Evolutionary conservation across 345 rosid species (phyloP).

Genomic region (Eucalyptus erythrocorys): DNA sequence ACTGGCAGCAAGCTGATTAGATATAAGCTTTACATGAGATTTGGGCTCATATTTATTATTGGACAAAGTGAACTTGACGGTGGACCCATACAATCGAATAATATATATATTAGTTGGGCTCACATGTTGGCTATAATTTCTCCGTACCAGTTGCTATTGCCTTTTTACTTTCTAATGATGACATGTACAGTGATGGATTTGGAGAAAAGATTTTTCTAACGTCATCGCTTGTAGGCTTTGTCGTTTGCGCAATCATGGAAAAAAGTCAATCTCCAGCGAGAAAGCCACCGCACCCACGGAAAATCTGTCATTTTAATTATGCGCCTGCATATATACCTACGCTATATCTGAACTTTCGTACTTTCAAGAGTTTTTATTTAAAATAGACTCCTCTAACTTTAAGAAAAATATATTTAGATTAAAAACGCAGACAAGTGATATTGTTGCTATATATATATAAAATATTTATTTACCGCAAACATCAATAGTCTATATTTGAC

Average conservation of each 20-base stretch:
- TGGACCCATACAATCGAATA: not conserved
- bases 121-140: not conserved
- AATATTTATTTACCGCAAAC: too few relatives aligned
- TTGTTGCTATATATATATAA: too few relatives aligned
- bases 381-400: not conserved
- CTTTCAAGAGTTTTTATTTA: too few relatives aligned
- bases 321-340: not conserved
- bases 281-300: not conserved
- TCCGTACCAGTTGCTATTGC: not conserved
- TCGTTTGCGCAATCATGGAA: not conserved
- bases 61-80: too few relatives aligned
- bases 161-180: not conserved
- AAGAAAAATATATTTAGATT: too few relatives aligned
- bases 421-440: too few relatives aligned
- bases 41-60: too few relatives aligned
- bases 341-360: not conserved
- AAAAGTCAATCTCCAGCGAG: not conserved
- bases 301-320: not conserved
- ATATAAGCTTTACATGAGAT: not conserved
- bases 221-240: not conserved
- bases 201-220: not conserved
- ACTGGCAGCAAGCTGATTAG: too few relatives aligned
- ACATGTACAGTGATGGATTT: not conserved
- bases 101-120: not conserved
- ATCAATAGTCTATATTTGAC: too few relatives aligned